These are phyloP conservation scores for Naganishia vishniacii DNA, from an alignment of 768 basidiomycete genomes.

Conservation along the genomic window DNA sequence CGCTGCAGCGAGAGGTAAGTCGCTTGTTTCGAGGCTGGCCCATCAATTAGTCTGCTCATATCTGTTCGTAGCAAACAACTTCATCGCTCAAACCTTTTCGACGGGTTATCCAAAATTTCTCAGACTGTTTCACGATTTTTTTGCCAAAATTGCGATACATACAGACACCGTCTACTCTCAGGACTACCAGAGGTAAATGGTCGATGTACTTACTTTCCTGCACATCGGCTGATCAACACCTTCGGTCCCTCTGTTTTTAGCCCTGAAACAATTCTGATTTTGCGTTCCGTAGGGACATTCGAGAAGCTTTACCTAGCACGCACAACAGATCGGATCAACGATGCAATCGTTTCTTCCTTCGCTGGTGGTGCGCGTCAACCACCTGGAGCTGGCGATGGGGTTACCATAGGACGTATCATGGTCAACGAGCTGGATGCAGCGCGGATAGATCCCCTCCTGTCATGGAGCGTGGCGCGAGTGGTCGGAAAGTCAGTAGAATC, in stretches of 20 bases:
- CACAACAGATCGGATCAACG: constrained; percentile 75
- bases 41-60: neutral
- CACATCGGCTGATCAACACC: too few relatives aligned
- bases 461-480: constrained; percentile 70
- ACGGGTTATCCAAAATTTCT: constrained; percentile 79
- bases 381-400: constrained; percentile 70
- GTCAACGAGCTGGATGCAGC: constrained; percentile 90
- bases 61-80: constrained; percentile 65
- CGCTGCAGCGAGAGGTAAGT: constrained; percentile 70
- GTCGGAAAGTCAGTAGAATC: constrained; percentile 65
- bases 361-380: constrained; percentile 64
- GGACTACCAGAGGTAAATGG: constrained; percentile 68
- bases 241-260: constrained; percentile 50
- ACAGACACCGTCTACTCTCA: constrained; percentile 88
- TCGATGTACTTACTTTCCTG: neutral
- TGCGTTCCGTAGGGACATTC: constrained; percentile 75
- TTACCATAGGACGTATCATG: constrained; percentile 67
- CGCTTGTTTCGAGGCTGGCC: too few relatives aligned
- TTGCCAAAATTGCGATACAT: constrained; percentile 87
- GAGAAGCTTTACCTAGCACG: constrained; percentile 84
- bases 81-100: constrained; percentile 82
- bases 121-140: constrained; percentile 92
- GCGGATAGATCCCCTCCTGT: constrained; percentile 82
- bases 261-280: constrained; percentile 82
- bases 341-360: constrained; percentile 71